Evolutionary conservation across 805 yeast species (phyloP).

Genomic region (Starmerella vaccinii): DNA sequence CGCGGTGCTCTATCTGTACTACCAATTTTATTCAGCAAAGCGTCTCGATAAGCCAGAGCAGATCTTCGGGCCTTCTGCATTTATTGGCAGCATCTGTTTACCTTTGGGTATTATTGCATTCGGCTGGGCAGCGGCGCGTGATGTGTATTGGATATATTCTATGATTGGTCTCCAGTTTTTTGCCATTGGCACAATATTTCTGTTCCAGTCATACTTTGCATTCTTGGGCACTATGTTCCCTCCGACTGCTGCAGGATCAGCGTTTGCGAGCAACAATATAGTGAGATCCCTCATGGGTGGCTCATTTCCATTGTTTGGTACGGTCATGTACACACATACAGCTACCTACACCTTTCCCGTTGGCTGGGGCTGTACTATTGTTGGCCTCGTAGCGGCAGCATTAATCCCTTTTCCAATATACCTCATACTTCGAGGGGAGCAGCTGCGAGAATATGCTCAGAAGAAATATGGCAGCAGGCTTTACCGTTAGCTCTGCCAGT

Average conservation of each 20-base stretch:
- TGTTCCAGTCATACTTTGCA: slow-evolving; percentile 45
- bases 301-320: slow-evolving; percentile 54
- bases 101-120: slow-evolving; percentile 45
- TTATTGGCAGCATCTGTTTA: slow-evolving; percentile 36
- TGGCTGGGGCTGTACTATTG: slow-evolving; percentile 46
- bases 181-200: slow-evolving; percentile 35
- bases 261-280: slow-evolving; percentile 47
- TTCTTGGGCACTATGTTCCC: slow-evolving; percentile 43
- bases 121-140: slow-evolving; percentile 46
- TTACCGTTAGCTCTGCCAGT: neutral
- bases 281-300: slow-evolving; percentile 25
- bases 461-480: slow-evolving; percentile 16
- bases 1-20: slow-evolving; percentile 16
- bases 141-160: slow-evolving; percentile 38
- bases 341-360: slow-evolving; percentile 40
- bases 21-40: slow-evolving; percentile 3
- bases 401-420: slow-evolving; percentile 41
- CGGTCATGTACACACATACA: slow-evolving; percentile 42
- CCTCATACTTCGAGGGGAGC: slow-evolving; percentile 10
- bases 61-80: slow-evolving; percentile 27
- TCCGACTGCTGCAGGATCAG: slow-evolving; percentile 42
- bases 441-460: slow-evolving; percentile 14
- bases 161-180: slow-evolving; percentile 38
- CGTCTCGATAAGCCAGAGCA: slow-evolving; percentile 10
- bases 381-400: slow-evolving; percentile 37